Percentiles rank a stretch among this genome's conserved stretches.
These are phyloP conservation scores for Boletus vermiculosoides DNA, from an alignment of 768 basidiomycete species.

Conservation along the genomic window DNA sequence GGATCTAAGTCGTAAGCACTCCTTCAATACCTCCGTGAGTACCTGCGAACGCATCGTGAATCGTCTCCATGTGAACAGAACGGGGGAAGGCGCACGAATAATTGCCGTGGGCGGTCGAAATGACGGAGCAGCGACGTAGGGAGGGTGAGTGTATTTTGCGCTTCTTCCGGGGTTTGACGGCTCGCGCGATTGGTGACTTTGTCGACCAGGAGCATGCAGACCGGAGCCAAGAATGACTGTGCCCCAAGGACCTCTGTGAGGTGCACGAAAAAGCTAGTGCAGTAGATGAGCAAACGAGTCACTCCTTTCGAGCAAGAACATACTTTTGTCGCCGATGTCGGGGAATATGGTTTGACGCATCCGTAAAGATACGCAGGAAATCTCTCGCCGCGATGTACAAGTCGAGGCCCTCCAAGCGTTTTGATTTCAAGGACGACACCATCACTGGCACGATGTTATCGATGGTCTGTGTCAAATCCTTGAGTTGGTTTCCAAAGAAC, in stretches of 20 bases:
- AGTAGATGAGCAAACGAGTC: slow-evolving; percentile 3
- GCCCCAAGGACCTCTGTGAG: slow-evolving; percentile 80
- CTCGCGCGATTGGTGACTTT: slow-evolving; percentile 68
- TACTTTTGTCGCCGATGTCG: slow-evolving; percentile 89
- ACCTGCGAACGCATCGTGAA: slow-evolving; percentile 42
- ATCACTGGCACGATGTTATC: slow-evolving; percentile 93
- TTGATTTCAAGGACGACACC: slow-evolving; percentile 70
- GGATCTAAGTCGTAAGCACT: slow-evolving; percentile 57
- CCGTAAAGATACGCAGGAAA: slow-evolving; percentile 89
- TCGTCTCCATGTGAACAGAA: neutral
- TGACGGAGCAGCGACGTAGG: slow-evolving; percentile 67
- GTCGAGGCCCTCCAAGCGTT: slow-evolving; percentile 51
- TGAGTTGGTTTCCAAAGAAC: neutral
- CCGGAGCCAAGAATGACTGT: slow-evolving; percentile 74
- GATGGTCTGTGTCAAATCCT: slow-evolving; percentile 60
- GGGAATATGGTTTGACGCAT: slow-evolving; percentile 89
- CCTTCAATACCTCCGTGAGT: slow-evolving; percentile 62
- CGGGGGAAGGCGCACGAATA: slow-evolving; percentile 44
- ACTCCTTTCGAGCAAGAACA: slow-evolving; percentile 22
- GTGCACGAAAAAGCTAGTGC: slow-evolving; percentile 79
- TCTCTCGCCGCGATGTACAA: slow-evolving; percentile 71
- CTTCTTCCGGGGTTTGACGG: slow-evolving; percentile 61
- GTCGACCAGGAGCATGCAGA: slow-evolving; percentile 84
- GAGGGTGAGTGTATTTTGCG: slow-evolving; percentile 56
- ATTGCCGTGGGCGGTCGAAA: slow-evolving; percentile 45